Percentiles rank a stretch among this genome's conserved stretches.
These are phyloP conservation scores for Colletotrichum truncatum DNA, from an alignment of 2,329 filamentous ascomycete species.

Conservation along the genomic window DNA sequence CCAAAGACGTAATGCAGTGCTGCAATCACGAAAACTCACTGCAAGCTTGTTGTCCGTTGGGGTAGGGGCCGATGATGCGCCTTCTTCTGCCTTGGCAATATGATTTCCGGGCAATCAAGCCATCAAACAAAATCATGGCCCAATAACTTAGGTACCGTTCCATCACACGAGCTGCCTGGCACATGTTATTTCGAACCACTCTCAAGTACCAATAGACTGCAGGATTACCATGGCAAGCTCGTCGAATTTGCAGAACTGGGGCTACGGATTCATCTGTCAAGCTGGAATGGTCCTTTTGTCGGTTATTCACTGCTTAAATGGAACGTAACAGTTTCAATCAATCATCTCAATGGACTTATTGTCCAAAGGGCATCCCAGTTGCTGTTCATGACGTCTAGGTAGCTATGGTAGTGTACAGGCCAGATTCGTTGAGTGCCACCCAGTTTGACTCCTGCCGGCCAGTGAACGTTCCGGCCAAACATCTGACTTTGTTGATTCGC, in stretches of 20 bases:
- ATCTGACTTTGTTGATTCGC: not conserved
- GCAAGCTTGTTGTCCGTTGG: not conserved
- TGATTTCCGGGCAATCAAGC: not conserved
- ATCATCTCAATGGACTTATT: not conserved
- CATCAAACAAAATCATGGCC: not conserved
- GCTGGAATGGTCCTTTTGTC: too few relatives aligned
- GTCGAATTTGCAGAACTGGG: too few relatives aligned
- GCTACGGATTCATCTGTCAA: not conserved
- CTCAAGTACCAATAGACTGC: too few relatives aligned
- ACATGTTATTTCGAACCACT: too few relatives aligned
- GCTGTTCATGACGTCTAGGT: slow-evolving; percentile 1
- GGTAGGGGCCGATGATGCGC: slow-evolving; percentile 12
- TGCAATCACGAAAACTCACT: slow-evolving; percentile 2
- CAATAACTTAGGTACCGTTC: not conserved
- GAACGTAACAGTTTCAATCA: too few relatives aligned
- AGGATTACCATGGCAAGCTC: too few relatives aligned
- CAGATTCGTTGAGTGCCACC: not conserved
- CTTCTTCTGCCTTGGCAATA: not conserved
- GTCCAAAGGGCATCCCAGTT: not conserved
- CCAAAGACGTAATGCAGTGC: slow-evolving; percentile 20
- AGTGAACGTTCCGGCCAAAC: not conserved
- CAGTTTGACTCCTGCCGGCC: not conserved
- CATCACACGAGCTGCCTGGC: too few relatives aligned
- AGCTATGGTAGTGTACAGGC: slow-evolving; percentile 14
- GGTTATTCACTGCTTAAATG: too few relatives aligned